A percentile compares a stretch with the other conserved stretches of the same genome.
These are phyloP conservation scores for Xanthoparmelia taractica DNA, from an alignment of 495 filamentous ascomycete genomes.

Conservation along the genomic window DNA sequence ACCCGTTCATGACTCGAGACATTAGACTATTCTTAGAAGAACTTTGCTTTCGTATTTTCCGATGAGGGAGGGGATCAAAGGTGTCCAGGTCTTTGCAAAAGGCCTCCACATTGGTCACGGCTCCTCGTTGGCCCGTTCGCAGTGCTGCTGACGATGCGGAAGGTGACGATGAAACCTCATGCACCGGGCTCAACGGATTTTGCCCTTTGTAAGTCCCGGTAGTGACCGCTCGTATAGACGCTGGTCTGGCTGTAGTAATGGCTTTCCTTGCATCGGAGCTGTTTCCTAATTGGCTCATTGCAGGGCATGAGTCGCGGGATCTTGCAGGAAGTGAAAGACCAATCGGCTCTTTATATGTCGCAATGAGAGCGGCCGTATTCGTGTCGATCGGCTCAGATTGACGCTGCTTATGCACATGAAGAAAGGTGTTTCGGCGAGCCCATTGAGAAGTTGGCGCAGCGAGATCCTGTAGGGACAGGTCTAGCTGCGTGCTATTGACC, in stretches of 20 bases:
- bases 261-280: background rate
- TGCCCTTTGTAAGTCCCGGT: background rate
- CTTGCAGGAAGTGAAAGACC: slow-evolving; percentile 3
- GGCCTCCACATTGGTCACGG: background rate
- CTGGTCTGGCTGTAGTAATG: background rate
- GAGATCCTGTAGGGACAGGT: slow-evolving; percentile 2
- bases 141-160: background rate
- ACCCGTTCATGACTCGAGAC: slow-evolving; percentile 18
- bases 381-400: slow-evolving; percentile 3
- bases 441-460: slow-evolving; percentile 1
- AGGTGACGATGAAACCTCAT: background rate
- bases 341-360: background rate
- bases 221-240: slow-evolving; percentile 6
- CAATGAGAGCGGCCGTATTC: background rate
- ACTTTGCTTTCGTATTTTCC: background rate
- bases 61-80: background rate
- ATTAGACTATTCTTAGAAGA: slow-evolving; percentile 19
- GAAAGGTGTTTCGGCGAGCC: background rate
- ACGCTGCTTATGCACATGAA: slow-evolving; percentile 12
- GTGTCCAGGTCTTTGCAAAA: slow-evolving; percentile 2
- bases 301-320: slow-evolving; percentile 1
- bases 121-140: slow-evolving; percentile 4
- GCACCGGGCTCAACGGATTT: slow-evolving; percentile 6
- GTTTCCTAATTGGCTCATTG: slow-evolving; percentile 1
- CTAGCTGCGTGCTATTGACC: background rate